These are phyloP conservation scores for Takashimella tepidaria DNA, from an alignment of 1,284 basidiomycete genomes.

Conservation along the genomic window DNA sequence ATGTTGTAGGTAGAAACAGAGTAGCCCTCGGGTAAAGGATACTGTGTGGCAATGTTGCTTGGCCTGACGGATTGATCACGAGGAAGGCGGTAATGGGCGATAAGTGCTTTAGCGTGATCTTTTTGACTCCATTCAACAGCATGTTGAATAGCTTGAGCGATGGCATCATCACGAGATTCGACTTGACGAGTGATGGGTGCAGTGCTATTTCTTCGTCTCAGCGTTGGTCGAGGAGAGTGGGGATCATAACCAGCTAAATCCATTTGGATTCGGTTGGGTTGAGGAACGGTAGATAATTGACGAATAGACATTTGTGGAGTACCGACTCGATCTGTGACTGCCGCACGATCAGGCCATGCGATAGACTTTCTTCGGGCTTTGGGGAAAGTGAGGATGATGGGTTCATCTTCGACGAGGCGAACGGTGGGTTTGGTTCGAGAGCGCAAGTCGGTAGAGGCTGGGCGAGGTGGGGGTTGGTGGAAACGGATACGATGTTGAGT, in stretches of 20 bases:
- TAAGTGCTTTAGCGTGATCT: constrained; percentile 12
- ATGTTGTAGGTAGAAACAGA: constrained; percentile 57
- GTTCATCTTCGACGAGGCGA: constrained; percentile 2
- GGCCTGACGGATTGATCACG: constrained; percentile 1
- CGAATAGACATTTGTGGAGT: constrained; percentile 20
- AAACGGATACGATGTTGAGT: not conserved
- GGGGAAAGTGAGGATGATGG: not conserved
- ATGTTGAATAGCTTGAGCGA: not conserved
- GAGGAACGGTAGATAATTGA: not conserved
- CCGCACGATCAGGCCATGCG: constrained; percentile 18
- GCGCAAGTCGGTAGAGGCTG: constrained; percentile 10
- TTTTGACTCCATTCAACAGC: constrained; percentile 1
- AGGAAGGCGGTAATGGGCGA: constrained; percentile 28
- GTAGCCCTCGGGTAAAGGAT: constrained; percentile 33
- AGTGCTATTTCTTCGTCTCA: constrained; percentile 30
- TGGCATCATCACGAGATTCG: not conserved
- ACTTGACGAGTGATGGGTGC: constrained; percentile 19
- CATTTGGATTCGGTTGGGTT: constrained; percentile 34
- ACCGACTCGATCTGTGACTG: too few species aligned
- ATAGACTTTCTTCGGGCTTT: constrained; percentile 16
- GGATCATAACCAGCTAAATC: constrained; percentile 40
- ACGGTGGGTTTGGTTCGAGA: constrained; percentile 11
- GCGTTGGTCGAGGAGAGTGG: constrained; percentile 11
- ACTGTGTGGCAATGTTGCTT: constrained; percentile 13
- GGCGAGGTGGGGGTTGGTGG: too few species aligned